Percentiles rank a stretch among this genome's conserved stretches.
Conservation (phyloP, 495 filamentous ascomycete species). For the Melanomma pulvis-pyrius region DNA sequence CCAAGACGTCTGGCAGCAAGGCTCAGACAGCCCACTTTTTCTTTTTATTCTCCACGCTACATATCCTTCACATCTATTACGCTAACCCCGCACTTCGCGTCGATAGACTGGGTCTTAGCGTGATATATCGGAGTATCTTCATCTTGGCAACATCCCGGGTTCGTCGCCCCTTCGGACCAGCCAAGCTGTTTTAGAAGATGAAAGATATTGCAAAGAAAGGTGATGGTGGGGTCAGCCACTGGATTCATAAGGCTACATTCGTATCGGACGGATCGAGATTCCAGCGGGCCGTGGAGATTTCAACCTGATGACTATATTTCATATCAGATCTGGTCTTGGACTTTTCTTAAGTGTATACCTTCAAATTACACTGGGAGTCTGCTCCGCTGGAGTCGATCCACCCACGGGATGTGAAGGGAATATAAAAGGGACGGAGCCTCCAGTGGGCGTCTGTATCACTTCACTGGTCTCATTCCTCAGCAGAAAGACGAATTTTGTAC, state of each 20-base stretch:
- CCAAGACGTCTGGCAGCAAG: conserved; percentile 1
- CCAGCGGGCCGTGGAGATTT: conserved; percentile 7
- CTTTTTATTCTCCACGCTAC: conserved; percentile 4
- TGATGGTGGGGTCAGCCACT: conserved; percentile 12
- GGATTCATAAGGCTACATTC: background rate
- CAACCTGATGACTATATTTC: conserved; percentile 26
- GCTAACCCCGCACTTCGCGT: conserved; percentile 7
- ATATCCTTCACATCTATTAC: background rate
- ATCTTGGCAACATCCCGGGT: conserved; percentile 7
- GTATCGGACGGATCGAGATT: conserved; percentile 8
- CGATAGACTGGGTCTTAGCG: background rate
- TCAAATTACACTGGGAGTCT: conserved; percentile 11
- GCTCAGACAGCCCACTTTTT: background rate
- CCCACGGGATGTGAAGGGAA: background rate
- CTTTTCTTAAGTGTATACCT: background rate
- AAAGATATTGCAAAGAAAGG: background rate
- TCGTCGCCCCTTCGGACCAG: background rate
- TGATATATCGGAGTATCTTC: conserved; percentile 11
- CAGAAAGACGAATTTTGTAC: background rate
- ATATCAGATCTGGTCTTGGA: conserved; percentile 16
- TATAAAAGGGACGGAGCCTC: conserved; percentile 7
- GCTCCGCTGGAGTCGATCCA: background rate
- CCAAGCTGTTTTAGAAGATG: conserved; percentile 2
- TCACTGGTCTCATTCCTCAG: background rate
- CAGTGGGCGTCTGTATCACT: background rate